phyloP scores from a whole-genome alignment of 1,284 basidiomycete genomes.

The Inonotus hispidus region DNA sequence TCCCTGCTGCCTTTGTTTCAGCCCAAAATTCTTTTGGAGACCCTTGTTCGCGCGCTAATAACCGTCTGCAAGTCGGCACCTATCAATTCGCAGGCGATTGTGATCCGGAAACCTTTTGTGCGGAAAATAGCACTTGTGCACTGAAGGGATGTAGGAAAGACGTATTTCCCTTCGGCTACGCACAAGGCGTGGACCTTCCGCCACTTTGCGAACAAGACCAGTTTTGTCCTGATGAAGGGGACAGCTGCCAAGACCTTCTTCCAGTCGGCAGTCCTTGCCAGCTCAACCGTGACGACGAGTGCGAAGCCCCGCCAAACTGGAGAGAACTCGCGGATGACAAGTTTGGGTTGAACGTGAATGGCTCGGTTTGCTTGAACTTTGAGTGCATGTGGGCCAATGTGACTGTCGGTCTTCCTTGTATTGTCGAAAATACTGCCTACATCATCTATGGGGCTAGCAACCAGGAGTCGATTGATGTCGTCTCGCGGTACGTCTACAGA shows the following conservation, averaged over 20 bases:
- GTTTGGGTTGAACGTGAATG: conserved; percentile 70
- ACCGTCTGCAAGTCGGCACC: conserved; percentile 66
- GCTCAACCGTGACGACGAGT: conserved; percentile 85
- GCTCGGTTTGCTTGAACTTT: conserved; percentile 71
- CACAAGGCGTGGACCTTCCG: conserved; percentile 43
- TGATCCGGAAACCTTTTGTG: conserved; percentile 65
- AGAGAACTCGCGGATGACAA: conserved; percentile 54
- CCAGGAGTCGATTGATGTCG: conserved; percentile 64
- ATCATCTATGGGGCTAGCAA: conserved; percentile 54
- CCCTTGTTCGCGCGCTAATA: conserved; percentile 49
- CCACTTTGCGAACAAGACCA: conserved; percentile 51
- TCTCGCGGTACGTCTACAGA: conserved; percentile 58
- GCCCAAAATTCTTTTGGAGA: conserved; percentile 40
- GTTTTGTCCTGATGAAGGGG: conserved; percentile 85
- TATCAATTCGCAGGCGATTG: conserved; percentile 77
- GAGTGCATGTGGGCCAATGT: conserved; percentile 65
- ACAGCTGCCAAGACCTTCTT: conserved; percentile 59
- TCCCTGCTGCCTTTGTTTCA: conserved; percentile 33
- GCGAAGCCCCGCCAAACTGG: conserved; percentile 59
- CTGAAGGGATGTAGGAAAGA: conserved; percentile 70
- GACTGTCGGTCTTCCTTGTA: conserved; percentile 58
- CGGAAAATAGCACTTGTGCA: conserved; percentile 49
- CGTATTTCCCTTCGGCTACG: conserved; percentile 70
- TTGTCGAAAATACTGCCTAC: conserved; percentile 74
- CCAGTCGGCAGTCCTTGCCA: conserved; percentile 69